Conservation (phyloP, 805 yeast genomes). For the Pichia cephalocereana region DNA sequence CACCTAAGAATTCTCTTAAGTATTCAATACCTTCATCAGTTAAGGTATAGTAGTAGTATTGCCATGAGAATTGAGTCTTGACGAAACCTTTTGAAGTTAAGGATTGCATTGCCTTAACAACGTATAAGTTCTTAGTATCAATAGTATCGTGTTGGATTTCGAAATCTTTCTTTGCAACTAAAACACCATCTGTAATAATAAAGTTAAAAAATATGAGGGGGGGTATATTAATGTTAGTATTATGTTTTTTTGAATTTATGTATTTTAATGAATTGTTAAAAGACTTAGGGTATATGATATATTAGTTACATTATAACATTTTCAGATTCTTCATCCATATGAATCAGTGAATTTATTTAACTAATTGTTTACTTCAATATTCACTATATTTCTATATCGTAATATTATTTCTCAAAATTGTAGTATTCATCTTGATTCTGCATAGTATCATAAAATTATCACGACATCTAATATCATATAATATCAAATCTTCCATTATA, state of each 20-base stretch:
- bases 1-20: constrained; percentile 96
- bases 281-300: too few species aligned
- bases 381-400: too few species aligned
- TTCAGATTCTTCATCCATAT: too few species aligned
- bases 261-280: neutral
- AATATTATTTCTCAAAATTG: too few species aligned
- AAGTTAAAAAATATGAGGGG: neutral
- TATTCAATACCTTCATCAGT: constrained; percentile 99
- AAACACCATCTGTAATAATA: constrained; percentile 80
- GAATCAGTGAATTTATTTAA: too few species aligned
- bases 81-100: constrained; percentile 98
- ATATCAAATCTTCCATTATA: too few species aligned
- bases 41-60: constrained; percentile 99
- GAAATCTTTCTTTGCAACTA: constrained; percentile 98
- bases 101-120: constrained; percentile 98
- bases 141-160: constrained; percentile 97
- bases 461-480: too few species aligned
- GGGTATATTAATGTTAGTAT: constrained; percentile 14
- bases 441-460: too few species aligned
- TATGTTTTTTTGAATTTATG: neutral
- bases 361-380: too few species aligned
- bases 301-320: too few species aligned
- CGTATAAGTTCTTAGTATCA: constrained; percentile 96
- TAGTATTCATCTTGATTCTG: too few species aligned
- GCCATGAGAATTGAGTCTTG: constrained; percentile 99